A percentile compares a stretch with the other conserved stretches of the same genome.
These are phyloP conservation scores for Lasiosphaeria ovina DNA, from an alignment of 495 filamentous ascomycete species.

Conservation along the genomic window DNA sequence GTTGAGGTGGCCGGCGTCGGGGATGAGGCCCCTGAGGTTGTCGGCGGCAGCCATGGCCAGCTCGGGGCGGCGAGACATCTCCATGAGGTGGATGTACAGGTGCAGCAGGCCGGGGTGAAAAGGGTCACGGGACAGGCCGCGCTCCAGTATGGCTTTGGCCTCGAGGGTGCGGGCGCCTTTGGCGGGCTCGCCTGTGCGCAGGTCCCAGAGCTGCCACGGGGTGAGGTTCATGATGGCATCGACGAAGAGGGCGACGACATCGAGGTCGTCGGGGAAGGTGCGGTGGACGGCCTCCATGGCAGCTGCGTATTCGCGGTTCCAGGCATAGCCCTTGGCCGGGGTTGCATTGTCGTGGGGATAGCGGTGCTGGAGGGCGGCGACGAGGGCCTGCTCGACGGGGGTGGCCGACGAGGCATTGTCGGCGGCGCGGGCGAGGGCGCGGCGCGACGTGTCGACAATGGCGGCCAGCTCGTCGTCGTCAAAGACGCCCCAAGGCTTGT, in stretches of 20 bases:
- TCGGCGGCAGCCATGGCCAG: constrained; percentile 55
- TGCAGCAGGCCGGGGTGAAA: constrained; percentile 67
- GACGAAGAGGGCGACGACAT: constrained; percentile 60
- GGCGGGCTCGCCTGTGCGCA: constrained; percentile 55
- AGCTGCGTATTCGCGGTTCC: constrained; percentile 57
- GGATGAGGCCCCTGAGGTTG: constrained; percentile 58
- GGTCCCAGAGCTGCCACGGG: constrained; percentile 66
- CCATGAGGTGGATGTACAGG: constrained; percentile 71
- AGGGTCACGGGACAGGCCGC: constrained; percentile 42
- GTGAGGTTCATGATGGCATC: constrained; percentile 69
- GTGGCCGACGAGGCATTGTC: constrained; percentile 26
- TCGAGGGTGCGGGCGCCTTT: constrained; percentile 56
- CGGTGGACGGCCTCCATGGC: constrained; percentile 60
- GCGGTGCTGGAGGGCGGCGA: constrained; percentile 54
- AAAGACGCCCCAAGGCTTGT: constrained; percentile 69
- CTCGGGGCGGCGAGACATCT: constrained; percentile 66
- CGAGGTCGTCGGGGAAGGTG: constrained; percentile 54
- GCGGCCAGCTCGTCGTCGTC: constrained; percentile 54
- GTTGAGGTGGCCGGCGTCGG: constrained; percentile 66
- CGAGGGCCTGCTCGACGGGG: constrained; percentile 54
- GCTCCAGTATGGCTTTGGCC: constrained; percentile 54
- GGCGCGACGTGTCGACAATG: constrained; percentile 45
- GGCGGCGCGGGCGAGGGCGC: constrained; percentile 43
- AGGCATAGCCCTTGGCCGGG: constrained; percentile 44
- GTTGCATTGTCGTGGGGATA: constrained; percentile 47